Conservation (phyloP, 2,329 filamentous ascomycete genomes). For the Ophioceras dolichostomum region DNA sequence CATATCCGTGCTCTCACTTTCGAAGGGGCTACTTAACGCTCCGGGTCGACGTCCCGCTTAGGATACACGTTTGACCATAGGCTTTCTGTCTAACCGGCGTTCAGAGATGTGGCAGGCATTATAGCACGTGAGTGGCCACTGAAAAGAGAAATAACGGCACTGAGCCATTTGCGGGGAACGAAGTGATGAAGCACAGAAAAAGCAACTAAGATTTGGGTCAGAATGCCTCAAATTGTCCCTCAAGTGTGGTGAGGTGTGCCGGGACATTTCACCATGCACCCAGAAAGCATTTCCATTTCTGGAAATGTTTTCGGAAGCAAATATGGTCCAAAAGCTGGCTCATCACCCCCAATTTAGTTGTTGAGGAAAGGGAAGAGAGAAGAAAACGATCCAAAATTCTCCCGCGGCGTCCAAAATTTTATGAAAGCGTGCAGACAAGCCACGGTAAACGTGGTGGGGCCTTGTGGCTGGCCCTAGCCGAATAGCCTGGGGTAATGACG, state of each 20-base stretch:
- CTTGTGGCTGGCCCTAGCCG: too few relatives aligned
- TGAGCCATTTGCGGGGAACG: too few relatives aligned
- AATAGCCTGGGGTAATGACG: too few relatives aligned
- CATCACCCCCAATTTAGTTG: constrained; percentile 77
- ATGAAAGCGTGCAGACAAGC: not conserved
- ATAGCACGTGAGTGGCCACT: too few relatives aligned
- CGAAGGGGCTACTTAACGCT: too few relatives aligned
- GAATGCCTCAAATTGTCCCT: constrained; percentile 52
- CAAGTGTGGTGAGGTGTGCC: constrained; percentile 50
- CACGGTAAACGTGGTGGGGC: not conserved
- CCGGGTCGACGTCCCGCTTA: too few relatives aligned
- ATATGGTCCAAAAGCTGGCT: constrained; percentile 51
- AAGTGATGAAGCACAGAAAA: too few relatives aligned
- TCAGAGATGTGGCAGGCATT: too few relatives aligned
- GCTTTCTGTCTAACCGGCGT: too few relatives aligned
- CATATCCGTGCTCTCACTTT: too few relatives aligned
- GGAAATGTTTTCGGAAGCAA: constrained; percentile 34
- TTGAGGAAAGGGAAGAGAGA: constrained; percentile 35
- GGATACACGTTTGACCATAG: too few relatives aligned
- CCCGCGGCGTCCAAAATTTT: not conserved
- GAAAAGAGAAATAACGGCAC: constrained; percentile 20
- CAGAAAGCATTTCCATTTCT: constrained; percentile 16
- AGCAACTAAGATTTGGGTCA: constrained; percentile 47
- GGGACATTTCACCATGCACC: constrained; percentile 54
- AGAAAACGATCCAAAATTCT: constrained; percentile 8